These are phyloP conservation scores for Whalleya microplaca DNA, from an alignment of 2,329 filamentous ascomycete genomes.

Conservation along the genomic window DNA sequence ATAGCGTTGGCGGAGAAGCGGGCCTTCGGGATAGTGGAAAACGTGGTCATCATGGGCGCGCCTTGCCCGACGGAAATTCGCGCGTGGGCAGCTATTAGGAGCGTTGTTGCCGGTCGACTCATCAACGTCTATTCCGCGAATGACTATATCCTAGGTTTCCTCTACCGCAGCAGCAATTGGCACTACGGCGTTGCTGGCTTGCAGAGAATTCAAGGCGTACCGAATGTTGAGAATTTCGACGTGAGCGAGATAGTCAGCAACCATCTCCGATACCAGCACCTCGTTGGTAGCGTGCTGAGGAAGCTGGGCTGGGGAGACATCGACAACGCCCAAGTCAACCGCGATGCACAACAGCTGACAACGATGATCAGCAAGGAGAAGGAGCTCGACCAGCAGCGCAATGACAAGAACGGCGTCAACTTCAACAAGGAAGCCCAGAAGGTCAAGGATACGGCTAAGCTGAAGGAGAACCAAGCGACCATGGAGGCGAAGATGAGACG, in stretches of 20 bases:
- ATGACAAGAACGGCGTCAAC: background rate
- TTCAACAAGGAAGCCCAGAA: background rate
- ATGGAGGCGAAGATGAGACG: constrained; percentile 5
- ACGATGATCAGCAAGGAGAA: constrained; percentile 32
- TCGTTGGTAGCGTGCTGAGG: constrained; percentile 68
- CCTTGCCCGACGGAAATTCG: constrained; percentile 73
- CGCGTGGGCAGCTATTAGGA: constrained; percentile 78
- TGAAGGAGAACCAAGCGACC: background rate
- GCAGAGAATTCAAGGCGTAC: constrained; percentile 70
- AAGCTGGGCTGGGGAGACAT: constrained; percentile 72
- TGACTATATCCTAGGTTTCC: constrained; percentile 85
- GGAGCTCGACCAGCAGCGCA: constrained; percentile 17
- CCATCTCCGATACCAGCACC: constrained; percentile 71
- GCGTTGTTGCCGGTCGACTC: constrained; percentile 80
- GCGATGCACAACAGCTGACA: constrained; percentile 37
- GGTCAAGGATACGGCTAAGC: background rate
- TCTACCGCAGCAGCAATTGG: constrained; percentile 81
- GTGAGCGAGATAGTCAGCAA: constrained; percentile 68
- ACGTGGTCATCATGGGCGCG: constrained; percentile 80
- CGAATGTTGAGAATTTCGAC: constrained; percentile 69
- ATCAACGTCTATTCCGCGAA: constrained; percentile 88
- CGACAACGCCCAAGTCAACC: constrained; percentile 42
- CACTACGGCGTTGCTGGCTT: constrained; percentile 85
- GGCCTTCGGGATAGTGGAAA: constrained; percentile 84
- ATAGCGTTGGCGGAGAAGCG: constrained; percentile 74